Conservation (phyloP, 345 rosid genomes). For the Hibiscus syriacus region DNA sequence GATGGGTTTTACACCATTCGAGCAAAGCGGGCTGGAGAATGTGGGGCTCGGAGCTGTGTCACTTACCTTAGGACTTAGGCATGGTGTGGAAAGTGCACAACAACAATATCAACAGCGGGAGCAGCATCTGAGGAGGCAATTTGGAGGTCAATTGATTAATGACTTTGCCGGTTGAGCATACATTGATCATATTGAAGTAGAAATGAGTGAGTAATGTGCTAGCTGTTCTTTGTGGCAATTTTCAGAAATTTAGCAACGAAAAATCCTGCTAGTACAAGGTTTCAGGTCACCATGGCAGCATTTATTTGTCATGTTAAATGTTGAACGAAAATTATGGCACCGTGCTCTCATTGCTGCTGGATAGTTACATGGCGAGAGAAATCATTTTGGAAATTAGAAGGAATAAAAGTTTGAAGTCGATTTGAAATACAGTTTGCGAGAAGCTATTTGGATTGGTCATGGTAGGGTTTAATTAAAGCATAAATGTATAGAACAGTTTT, state of each 20-base stretch:
- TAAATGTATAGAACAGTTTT: too few relatives aligned
- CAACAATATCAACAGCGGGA: conserved; percentile 27
- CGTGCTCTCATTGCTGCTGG: not conserved
- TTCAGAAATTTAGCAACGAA: not conserved
- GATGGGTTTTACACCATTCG: conserved; percentile 30
- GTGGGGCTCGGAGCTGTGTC: conserved; percentile 44
- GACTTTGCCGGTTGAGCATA: conserved; percentile 40
- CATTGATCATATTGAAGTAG: not conserved
- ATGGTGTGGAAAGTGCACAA: conserved; percentile 35
- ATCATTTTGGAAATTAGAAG: too few relatives aligned
- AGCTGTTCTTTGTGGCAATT: not conserved
- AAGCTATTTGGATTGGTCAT: not conserved
- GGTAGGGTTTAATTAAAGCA: not conserved
- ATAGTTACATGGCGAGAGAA: not conserved
- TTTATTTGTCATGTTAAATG: not conserved
- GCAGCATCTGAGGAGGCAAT: conserved; percentile 30
- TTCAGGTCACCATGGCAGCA: too few relatives aligned
- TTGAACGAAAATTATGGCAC: not conserved
- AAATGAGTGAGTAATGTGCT: not conserved
- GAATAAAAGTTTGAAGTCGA: not conserved
- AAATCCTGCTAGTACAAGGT: not conserved
- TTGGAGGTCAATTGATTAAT: conserved; percentile 43
- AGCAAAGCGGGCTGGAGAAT: conserved; percentile 26
- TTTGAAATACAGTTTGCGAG: not conserved
- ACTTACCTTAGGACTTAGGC: conserved; percentile 49